These are phyloP conservation scores for Panus rudis DNA, from an alignment of 768 basidiomycete genomes.

Conservation along the genomic window DNA sequence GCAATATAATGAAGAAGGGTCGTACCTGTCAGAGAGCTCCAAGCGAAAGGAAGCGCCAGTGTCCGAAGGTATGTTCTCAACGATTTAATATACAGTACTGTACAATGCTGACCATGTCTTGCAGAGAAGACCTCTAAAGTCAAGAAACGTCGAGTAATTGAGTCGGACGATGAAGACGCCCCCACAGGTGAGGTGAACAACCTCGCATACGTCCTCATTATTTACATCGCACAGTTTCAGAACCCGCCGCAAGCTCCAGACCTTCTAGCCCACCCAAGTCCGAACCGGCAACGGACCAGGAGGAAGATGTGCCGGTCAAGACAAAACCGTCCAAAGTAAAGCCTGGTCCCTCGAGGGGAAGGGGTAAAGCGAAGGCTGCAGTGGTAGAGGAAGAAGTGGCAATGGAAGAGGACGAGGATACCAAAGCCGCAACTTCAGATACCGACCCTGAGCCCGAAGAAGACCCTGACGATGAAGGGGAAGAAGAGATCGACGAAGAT, in stretches of 20 bases:
- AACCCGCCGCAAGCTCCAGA: constrained; percentile 12
- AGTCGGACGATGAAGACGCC: constrained; percentile 29
- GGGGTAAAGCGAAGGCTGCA: constrained; percentile 5
- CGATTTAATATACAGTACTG: background rate
- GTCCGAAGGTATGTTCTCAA: constrained; percentile 13
- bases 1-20: too few relatives aligned
- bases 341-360: constrained; percentile 11
- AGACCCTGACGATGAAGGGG: constrained; percentile 17
- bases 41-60: constrained; percentile 31
- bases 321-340: constrained; percentile 1
- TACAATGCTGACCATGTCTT: background rate
- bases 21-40: too few relatives aligned
- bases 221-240: too few relatives aligned
- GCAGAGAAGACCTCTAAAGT: constrained; percentile 9
- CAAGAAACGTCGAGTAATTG: constrained; percentile 29
- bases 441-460: constrained; percentile 8
- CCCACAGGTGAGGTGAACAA: background rate
- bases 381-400: constrained; percentile 4
- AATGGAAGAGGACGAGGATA: constrained; percentile 6
- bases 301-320: background rate
- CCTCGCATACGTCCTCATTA: background rate
- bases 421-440: too few relatives aligned
- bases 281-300: constrained; percentile 2
- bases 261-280: background rate
- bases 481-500: constrained; percentile 34